Evolutionary conservation across 129 eudicot species (phyloP).

Genomic region (Flaveria brownii): DNA sequence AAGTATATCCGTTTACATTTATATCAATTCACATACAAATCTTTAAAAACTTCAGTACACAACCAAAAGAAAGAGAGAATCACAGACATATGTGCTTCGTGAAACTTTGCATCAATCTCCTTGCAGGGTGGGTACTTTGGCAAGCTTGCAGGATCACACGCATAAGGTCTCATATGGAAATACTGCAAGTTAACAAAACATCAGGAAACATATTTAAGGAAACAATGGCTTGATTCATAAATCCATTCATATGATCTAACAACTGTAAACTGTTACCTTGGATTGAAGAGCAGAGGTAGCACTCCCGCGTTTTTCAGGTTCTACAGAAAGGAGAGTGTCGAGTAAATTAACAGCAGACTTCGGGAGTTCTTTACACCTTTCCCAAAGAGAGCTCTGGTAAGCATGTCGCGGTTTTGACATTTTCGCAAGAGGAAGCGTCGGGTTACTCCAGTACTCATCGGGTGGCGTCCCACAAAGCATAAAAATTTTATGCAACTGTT

Average conservation of each 20-base stretch:
- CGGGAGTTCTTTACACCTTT: constrained; percentile 73
- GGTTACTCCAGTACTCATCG: constrained; percentile 67
- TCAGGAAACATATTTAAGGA: background rate
- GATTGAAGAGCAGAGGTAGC: constrained; percentile 68
- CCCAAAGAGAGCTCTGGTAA: constrained; percentile 66
- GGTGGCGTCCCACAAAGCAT: constrained; percentile 84
- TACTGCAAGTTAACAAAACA: constrained; percentile 50
- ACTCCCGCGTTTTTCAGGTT: constrained; percentile 69
- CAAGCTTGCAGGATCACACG: constrained; percentile 81
- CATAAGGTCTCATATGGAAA: constrained; percentile 63
- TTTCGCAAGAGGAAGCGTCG: constrained; percentile 67
- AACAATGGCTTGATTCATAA: background rate
- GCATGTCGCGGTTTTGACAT: constrained; percentile 83
- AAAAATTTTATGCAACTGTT: constrained; percentile 87
- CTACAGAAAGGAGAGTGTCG: constrained; percentile 59
- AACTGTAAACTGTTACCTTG: constrained; percentile 43
- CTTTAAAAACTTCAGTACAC: background rate
- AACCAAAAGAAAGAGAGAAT: background rate
- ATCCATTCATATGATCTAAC: background rate
- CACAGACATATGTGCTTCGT: constrained; percentile 79
- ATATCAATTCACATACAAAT: background rate
- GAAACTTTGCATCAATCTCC: constrained; percentile 77
- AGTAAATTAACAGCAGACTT: constrained; percentile 58
- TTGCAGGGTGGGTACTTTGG: constrained; percentile 86
- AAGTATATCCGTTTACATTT: constrained; percentile 10